Evolutionary conservation across 345 rosid genomes (phyloP).

Genomic region (Arabis alpina): DNA sequence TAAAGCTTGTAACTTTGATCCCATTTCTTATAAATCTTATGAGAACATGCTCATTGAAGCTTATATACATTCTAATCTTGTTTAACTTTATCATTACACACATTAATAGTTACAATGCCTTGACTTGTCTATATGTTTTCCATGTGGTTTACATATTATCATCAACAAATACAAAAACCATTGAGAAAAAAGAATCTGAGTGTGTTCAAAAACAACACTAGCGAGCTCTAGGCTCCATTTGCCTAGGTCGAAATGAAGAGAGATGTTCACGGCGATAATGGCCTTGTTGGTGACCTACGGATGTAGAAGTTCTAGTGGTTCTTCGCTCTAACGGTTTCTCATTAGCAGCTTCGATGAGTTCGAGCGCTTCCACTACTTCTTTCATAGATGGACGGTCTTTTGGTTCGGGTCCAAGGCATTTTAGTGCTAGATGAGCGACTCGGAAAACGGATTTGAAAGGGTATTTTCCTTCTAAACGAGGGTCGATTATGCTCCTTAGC

Average conservation of each 20-base stretch:
- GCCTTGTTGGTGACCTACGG: constrained; percentile 36
- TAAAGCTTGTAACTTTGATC: constrained; percentile 44
- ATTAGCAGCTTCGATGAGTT: constrained; percentile 55
- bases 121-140: constrained; percentile 25
- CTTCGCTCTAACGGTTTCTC: constrained; percentile 62
- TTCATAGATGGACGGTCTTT: constrained; percentile 84
- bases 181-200: constrained; percentile 32
- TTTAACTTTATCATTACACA: constrained; percentile 7
- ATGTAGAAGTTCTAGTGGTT: constrained; percentile 45
- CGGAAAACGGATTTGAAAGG: constrained; percentile 69
- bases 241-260: constrained; percentile 58
- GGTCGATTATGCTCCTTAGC: constrained; percentile 70
- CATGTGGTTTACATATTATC: constrained; percentile 9
- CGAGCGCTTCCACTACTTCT: constrained; percentile 75
- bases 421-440: constrained; percentile 73
- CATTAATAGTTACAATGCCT: not conserved
- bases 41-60: too few species aligned
- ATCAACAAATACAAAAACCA: constrained; percentile 27
- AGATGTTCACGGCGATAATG: constrained; percentile 54
- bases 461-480: constrained; percentile 75
- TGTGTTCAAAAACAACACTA: constrained; percentile 35
- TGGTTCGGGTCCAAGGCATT: constrained; percentile 71
- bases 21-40: not conserved
- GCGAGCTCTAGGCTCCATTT: constrained; percentile 36
- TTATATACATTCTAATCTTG: too few species aligned